Percentiles rank a stretch among this genome's conserved stretches.
Evolutionary conservation across 2,329 filamentous ascomycete genomes (phyloP).

Genomic region (Taxawa tesnikishii): DNA sequence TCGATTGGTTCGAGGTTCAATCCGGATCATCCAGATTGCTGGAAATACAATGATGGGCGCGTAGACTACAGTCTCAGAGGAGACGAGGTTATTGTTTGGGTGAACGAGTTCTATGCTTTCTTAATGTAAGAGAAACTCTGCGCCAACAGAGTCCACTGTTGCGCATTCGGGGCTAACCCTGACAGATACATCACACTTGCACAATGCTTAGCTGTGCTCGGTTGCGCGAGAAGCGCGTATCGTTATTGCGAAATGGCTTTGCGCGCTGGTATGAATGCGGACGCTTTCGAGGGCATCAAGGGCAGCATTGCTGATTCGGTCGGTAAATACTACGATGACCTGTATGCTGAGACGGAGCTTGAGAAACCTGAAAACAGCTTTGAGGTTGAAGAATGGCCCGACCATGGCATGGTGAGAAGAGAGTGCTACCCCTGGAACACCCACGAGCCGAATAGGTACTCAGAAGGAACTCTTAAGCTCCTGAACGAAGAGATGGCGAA

Average conservation of each 20-base stretch:
- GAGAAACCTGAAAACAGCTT: constrained; percentile 3
- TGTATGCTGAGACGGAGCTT: no score
- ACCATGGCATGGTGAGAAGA: constrained; percentile 55
- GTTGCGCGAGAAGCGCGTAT: constrained; percentile 41
- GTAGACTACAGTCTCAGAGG: not conserved
- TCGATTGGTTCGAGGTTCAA: no score
- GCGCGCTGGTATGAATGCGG: no score
- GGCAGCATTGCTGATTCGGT: constrained; percentile 12
- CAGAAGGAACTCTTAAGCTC: constrained; percentile 43
- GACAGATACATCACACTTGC: constrained; percentile 6
- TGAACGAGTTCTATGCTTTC: constrained; percentile 4
- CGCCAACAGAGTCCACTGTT: no score
- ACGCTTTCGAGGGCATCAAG: constrained; percentile 43
- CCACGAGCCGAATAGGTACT: constrained; percentile 46
- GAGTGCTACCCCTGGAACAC: constrained; percentile 53
- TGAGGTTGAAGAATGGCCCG: constrained; percentile 43
- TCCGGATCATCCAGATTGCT: not conserved
- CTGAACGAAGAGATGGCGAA: constrained; percentile 58
- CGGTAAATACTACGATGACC: constrained; percentile 10
- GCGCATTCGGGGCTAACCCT: no score
- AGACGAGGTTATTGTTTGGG: constrained; percentile 6
- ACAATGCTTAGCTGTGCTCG: constrained; percentile 5
- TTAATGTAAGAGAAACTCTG: constrained; percentile 7
- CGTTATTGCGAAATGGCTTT: constrained; percentile 52
- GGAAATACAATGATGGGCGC: not conserved